Base-by-base conservation (phyloP, 2,329 filamentous ascomycete species). In the Aspergillus cejpii region DNA sequence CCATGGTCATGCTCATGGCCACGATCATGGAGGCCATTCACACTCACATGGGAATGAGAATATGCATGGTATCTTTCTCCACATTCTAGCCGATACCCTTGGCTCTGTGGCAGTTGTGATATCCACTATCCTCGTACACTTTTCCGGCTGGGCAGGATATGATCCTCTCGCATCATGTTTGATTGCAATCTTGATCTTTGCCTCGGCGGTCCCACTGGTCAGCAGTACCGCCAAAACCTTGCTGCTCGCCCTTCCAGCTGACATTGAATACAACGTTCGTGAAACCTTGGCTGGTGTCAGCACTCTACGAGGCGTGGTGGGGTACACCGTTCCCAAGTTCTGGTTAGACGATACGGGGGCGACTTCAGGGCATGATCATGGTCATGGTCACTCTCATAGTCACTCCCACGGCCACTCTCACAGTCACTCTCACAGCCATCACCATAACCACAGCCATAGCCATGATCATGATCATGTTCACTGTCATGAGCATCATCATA, bases 21-120 rank as follows among this genome's bases (percentile, higher is more conserved):
- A 73, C 44, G 67, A 62, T 20, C 77, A 79, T 47, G 63, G 59
- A 46, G 63, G 60, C 6, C 72, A 74, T 46, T 60, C 53, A 26
- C 70, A 72, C 48, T 62, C 60, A 15, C 85, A 90, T 59, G 85
- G 88, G 50, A 95, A 95, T 64, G 92, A 98, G 59, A 98, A 98
- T 62, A 96, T 98, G 90, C 80, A 92, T 57, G 92, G 92, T 10
- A 97, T 98, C 54, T 98, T 94, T 67, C 74, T 98, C 15, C 92
- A 98, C 61, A 87, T 98, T 40, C 76, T 97, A 21, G 92, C 92
- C 5, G 92, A 98, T 63, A 94, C 92, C 0, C 81, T 97, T 23
- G 92, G 92, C 20, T 96, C 90, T 43, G 85, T 90, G 1, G 92
- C 92, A 1, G 92, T 98, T 38, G 95, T 98, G 50, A 80, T 89